Conservation (phyloP, 2,329 filamentous ascomycete genomes). For the Clarireedia paspali region DNA sequence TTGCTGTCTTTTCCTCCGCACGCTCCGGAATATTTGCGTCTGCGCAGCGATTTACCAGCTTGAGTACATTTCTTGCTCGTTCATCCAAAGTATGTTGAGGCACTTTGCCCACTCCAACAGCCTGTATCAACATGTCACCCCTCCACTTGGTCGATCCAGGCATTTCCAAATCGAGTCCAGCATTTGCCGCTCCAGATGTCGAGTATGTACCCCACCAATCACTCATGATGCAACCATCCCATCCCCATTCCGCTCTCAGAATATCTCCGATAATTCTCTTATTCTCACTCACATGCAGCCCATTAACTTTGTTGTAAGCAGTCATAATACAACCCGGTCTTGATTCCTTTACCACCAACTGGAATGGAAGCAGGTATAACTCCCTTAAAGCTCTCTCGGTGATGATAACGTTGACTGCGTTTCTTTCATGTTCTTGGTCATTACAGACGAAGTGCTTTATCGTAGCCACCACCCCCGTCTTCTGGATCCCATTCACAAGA, state of each 20-base stretch:
- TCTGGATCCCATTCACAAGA: constrained; percentile 48
- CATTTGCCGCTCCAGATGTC: constrained; percentile 23
- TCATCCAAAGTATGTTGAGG: constrained; percentile 19
- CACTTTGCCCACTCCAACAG: constrained; percentile 15
- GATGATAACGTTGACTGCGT: constrained; percentile 46
- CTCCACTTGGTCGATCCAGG: constrained; percentile 28
- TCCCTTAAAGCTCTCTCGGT: constrained; percentile 50
- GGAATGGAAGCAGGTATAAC: constrained; percentile 51
- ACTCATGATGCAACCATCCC: constrained; percentile 49
- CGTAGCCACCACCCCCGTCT: constrained; percentile 47
- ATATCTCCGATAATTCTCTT: constrained; percentile 42
- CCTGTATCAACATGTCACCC: constrained; percentile 16
- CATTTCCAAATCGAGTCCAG: constrained; percentile 34
- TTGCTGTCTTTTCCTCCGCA: constrained; percentile 22
- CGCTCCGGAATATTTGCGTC: constrained; percentile 21
- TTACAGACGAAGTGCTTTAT: constrained; percentile 57
- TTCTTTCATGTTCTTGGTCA: constrained; percentile 51
- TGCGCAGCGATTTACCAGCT: constrained; percentile 31
- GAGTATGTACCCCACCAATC: constrained; percentile 42
- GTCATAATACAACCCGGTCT: constrained; percentile 50
- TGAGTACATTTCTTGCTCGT: constrained; percentile 17
- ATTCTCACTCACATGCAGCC: constrained; percentile 47
- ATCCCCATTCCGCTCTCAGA: constrained; percentile 49
- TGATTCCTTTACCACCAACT: constrained; percentile 45
- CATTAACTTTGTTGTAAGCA: constrained; percentile 52